Conservation (phyloP, 805 yeast species). For the Sugiyamaella qingdaonensis region DNA sequence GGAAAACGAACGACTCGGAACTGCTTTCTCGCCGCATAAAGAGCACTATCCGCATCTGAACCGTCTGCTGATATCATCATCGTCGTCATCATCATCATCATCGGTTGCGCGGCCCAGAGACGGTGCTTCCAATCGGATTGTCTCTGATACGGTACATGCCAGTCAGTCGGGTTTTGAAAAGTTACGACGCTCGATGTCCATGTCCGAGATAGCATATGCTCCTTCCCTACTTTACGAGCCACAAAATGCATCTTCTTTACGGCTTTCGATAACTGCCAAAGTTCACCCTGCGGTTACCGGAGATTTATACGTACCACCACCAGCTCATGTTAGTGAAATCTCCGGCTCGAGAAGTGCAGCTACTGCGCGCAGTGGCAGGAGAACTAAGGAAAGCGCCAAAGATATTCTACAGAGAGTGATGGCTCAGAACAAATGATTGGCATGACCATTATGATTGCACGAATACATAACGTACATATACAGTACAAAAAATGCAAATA, state of each 20-base stretch:
- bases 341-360: not conserved
- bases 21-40: constrained; percentile 37
- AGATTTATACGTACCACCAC: too few species aligned
- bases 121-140: not conserved
- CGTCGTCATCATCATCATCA: not conserved
- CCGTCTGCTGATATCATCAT: constrained; percentile 1
- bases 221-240: not conserved
- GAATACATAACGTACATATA: not conserved
- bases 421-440: not conserved
- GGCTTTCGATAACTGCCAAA: not conserved
- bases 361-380: not conserved
- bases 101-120: not conserved
- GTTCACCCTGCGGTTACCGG: too few species aligned
- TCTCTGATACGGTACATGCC: not conserved
- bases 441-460: too few species aligned
- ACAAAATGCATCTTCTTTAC: not conserved
- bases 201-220: not conserved
- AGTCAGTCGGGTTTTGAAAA: not conserved
- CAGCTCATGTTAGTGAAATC: too few species aligned
- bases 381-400: not conserved
- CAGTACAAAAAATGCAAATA: not conserved
- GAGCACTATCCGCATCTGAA: constrained; percentile 43
- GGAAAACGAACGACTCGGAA: constrained; percentile 35
- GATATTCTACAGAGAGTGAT: not conserved
- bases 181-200: not conserved